A percentile compares a stretch with the other conserved stretches of the same genome.
These are phyloP conservation scores for sorghum (Sorghum bicolor) DNA, from an alignment of 176 grass and related monocot species.

Conservation along the genomic window DNA sequence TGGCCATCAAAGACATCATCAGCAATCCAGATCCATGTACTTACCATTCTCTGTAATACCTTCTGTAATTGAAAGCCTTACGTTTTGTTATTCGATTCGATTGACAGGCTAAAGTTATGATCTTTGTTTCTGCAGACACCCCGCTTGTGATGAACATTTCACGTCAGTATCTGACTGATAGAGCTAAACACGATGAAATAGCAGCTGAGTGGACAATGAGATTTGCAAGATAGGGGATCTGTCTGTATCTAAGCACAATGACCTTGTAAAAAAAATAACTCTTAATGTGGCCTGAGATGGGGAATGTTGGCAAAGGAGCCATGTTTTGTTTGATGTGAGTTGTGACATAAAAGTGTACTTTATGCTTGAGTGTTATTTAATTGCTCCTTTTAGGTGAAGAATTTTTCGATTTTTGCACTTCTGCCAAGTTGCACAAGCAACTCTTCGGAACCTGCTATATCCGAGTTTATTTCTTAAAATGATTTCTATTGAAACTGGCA, in stretches of 20 bases:
- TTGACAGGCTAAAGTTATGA: neutral
- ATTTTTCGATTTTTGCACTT: conserved; percentile 19
- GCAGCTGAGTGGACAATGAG: conserved; percentile 89
- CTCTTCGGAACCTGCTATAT: neutral
- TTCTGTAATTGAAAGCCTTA: conserved; percentile 3
- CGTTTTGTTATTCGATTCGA: neutral
- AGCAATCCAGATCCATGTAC: conserved; percentile 87
- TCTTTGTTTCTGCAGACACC: conserved; percentile 53
- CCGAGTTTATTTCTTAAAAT: neutral
- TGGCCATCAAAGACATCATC: conserved; percentile 75
- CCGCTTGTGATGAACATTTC: conserved; percentile 52
- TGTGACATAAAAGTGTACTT: conserved; percentile 26
- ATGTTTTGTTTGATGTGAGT: conserved; percentile 23
- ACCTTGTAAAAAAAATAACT: conserved; percentile 29
- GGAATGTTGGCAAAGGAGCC: conserved; percentile 27
- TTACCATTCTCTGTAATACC: conserved; percentile 6
- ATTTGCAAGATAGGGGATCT: conserved; percentile 66
- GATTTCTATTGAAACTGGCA: neutral
- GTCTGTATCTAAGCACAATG: conserved; percentile 24
- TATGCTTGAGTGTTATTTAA: conserved; percentile 8
- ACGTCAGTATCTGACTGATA: conserved; percentile 62
- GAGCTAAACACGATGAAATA: conserved; percentile 74
- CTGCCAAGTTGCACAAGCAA: neutral
- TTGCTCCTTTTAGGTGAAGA: conserved; percentile 13
- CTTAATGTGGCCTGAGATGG: conserved; percentile 21